Percentiles rank a stretch among this genome's conserved stretches.
phyloP scores from a whole-genome alignment of 2,329 filamentous ascomycete species.

The Monosporascus sp. region DNA sequence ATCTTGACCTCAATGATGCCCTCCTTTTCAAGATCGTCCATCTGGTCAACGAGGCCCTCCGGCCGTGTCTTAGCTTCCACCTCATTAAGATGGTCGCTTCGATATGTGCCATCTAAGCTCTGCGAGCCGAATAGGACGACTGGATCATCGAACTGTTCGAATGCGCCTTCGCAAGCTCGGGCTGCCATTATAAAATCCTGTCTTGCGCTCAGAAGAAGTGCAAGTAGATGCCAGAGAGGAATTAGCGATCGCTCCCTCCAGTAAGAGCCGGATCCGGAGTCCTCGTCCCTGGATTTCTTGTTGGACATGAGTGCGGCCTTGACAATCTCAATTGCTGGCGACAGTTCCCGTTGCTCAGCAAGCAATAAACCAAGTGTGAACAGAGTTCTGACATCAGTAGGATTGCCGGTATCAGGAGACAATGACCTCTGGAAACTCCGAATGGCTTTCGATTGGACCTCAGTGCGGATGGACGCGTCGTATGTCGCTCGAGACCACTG shows the following conservation, averaged over 20 bases:
- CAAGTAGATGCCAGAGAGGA: constrained; percentile 86
- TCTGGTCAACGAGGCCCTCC: constrained; percentile 63
- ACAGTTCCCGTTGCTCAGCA: constrained; percentile 78
- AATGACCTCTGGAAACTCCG: constrained; percentile 69
- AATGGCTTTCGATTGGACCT: constrained; percentile 73
- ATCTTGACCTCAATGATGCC: constrained; percentile 91
- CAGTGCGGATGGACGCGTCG: constrained; percentile 63
- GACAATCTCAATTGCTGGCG: constrained; percentile 74
- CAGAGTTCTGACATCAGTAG: constrained; percentile 67
- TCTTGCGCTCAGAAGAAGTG: constrained; percentile 77
- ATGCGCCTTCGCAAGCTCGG: constrained; percentile 80
- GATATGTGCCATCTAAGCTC: constrained; percentile 43
- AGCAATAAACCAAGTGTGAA: constrained; percentile 82
- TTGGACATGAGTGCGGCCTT: constrained; percentile 67
- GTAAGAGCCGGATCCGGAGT: constrained; percentile 41
- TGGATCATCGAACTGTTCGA: constrained; percentile 80
- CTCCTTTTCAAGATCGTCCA: constrained; percentile 81
- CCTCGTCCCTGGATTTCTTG: constrained; percentile 41
- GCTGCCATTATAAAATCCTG: constrained; percentile 79
- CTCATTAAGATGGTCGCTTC: constrained; percentile 64
- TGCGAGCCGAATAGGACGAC: constrained; percentile 62
- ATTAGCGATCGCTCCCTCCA: constrained; percentile 64
- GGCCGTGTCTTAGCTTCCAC: constrained; percentile 31
- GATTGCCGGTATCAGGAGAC: constrained; percentile 58
- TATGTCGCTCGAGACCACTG: constrained; percentile 82